phyloP scores from a whole-genome alignment of 2,329 filamentous ascomycete species.

The Botrytis porri region DNA sequence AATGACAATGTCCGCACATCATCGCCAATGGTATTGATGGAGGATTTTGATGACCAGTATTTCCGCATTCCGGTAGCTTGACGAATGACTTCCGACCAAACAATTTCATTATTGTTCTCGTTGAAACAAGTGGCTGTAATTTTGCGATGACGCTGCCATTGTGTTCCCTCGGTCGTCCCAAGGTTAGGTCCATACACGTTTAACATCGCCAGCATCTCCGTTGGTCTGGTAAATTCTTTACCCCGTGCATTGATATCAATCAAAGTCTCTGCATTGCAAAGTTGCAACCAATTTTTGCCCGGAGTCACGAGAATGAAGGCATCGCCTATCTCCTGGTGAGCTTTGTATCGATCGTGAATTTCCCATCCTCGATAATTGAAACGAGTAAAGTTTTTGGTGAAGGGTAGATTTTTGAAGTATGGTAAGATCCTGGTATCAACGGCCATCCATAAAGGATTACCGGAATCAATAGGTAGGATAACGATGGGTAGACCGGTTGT shows the following conservation, averaged over 20 bases:
- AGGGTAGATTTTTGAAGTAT: slow-evolving; percentile 12
- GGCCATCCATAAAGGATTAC: slow-evolving; percentile 15
- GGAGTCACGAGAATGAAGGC: slow-evolving; percentile 16
- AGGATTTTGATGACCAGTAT: slow-evolving; percentile 9
- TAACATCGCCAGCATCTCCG: slow-evolving; percentile 13
- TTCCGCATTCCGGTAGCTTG: slow-evolving; percentile 11
- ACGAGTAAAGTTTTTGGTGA: slow-evolving; percentile 17
- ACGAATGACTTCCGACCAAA: slow-evolving; percentile 14
- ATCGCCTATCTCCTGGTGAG: slow-evolving; percentile 16
- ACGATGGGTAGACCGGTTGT: slow-evolving; percentile 7
- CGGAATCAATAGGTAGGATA: slow-evolving; percentile 12
- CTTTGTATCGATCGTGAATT: slow-evolving; percentile 15
- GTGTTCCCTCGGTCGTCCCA: slow-evolving; percentile 11
- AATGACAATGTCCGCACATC: slow-evolving; percentile 11
- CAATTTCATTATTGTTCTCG: slow-evolving; percentile 1
- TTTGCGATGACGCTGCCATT: slow-evolving; percentile 18
- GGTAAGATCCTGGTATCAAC: slow-evolving; percentile 8
- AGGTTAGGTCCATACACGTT: slow-evolving; percentile 16
- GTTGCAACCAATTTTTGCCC: slow-evolving; percentile 14
- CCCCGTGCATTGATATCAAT: slow-evolving; percentile 2
- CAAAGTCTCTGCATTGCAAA: slow-evolving; percentile 13
- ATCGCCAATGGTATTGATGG: slow-evolving; percentile 7
- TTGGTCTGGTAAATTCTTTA: slow-evolving; percentile 4
- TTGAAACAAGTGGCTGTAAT: slow-evolving; percentile 14
- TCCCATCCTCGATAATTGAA: slow-evolving; percentile 18